Evolutionary conservation across 345 rosid species (phyloP).

Genomic region (Moricandia arvensis): DNA sequence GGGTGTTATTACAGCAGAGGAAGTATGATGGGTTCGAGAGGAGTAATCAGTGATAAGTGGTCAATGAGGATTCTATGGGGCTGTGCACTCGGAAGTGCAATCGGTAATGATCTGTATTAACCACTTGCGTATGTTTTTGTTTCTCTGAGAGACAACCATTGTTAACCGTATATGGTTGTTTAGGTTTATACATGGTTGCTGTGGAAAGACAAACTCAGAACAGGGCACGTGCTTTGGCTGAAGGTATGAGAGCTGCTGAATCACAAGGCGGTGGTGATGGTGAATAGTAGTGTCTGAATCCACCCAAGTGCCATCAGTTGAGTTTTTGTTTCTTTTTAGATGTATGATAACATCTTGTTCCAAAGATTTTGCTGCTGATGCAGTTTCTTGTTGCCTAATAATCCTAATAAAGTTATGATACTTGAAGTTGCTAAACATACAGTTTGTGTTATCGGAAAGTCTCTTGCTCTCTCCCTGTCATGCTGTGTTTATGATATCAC

Average conservation of each 20-base stretch:
- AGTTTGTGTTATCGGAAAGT: constrained; percentile 15
- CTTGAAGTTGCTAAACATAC: constrained; percentile 31
- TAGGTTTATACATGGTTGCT: constrained; percentile 82
- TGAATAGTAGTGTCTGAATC: constrained; percentile 30
- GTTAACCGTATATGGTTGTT: background rate
- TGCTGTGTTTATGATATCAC: constrained; percentile 21
- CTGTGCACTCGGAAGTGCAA: constrained; percentile 71
- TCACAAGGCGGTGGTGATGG: constrained; percentile 38
- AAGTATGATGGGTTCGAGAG: constrained; percentile 42
- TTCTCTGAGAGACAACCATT: background rate
- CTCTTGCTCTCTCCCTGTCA: background rate
- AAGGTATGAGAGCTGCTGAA: constrained; percentile 54
- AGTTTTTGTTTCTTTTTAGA: background rate
- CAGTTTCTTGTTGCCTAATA: constrained; percentile 32
- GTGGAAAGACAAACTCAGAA: constrained; percentile 77
- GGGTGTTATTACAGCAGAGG: background rate
- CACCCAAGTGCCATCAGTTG: background rate
- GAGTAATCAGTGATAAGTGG: constrained; percentile 69
- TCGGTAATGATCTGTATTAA: constrained; percentile 36
- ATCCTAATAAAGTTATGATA: background rate
- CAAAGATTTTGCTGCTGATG: constrained; percentile 14
- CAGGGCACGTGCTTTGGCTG: constrained; percentile 62
- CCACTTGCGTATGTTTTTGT: background rate
- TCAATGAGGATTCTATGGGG: constrained; percentile 76
- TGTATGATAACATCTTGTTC: background rate